Base-by-base conservation (phyloP, 176 grass and related monocot genomes). In the Aegilops sharonensis region DNA sequence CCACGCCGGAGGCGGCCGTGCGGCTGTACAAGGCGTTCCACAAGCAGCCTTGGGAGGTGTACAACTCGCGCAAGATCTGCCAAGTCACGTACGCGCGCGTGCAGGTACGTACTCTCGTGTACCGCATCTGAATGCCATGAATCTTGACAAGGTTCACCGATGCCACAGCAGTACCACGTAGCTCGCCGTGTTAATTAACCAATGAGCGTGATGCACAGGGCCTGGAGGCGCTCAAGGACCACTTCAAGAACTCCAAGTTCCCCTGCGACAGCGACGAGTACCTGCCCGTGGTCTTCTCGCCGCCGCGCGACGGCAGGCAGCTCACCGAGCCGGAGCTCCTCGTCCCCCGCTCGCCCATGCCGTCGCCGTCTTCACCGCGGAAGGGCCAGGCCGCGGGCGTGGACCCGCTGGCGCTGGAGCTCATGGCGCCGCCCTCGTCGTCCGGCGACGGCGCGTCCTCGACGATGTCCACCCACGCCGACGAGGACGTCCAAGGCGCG, bases 181-280 rank as follows among this genome's bases (percentile, higher is more conserved):
- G 68, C 14, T 77, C 7, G 8, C 9, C 27, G 82, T 63, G 34
- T 5, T 48, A 31, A 36, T 5, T 48, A 31, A 36, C 34, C 62
- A 31, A 70, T 23, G 27, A 4, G 18, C 5, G 39, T 23, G 2
- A 11, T 24, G 5, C 31, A 2, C 63, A 99, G 97, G 97, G 97
- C 48, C 83, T 99, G 85, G 94, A 99, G 57, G 94, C 92, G 54
- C 88, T 99, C 3, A 94, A 96, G 87, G 97, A 99, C 71, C 97
- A 99, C 79, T 99, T 99, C 90, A 99, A 91, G 91, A 99, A 94
- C 85, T 96, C 97, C 23, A 99, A 97, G 66, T 99, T 99, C 85
- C 92, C 94, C 14, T 99, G 97, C 82, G 97, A 99, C 80, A 93
- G 90, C 78, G 97, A 99, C 43, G 94, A 99, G 87, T 99, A 99